phyloP scores from a whole-genome alignment of 768 basidiomycete genomes.

The Mycena sanguinolenta region DNA sequence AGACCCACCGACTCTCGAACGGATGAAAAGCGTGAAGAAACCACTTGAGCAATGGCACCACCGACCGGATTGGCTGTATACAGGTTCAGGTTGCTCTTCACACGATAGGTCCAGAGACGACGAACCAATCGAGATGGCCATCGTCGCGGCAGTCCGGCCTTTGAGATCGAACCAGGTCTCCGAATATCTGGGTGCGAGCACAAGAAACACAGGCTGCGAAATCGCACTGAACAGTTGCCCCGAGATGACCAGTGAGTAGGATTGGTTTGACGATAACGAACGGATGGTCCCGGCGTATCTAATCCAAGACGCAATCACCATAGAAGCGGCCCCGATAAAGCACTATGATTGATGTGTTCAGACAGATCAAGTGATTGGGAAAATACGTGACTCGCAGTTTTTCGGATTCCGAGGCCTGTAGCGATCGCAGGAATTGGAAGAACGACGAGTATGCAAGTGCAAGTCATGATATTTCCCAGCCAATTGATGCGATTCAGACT shows the following conservation, averaged over 20 bases:
- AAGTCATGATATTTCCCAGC: conserved; percentile 77
- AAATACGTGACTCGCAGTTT: conserved; percentile 52
- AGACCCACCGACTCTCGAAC: conserved; percentile 69
- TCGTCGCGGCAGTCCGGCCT: conserved; percentile 82
- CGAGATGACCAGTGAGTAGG: conserved; percentile 76
- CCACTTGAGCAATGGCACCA: conserved; percentile 76
- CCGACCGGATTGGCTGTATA: conserved; percentile 78
- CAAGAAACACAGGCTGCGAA: conserved; percentile 79
- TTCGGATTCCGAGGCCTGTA: conserved; percentile 69
- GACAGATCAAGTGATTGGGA: not conserved
- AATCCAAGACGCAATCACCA: conserved; percentile 81
- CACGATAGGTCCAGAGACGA: not conserved
- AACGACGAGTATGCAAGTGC: conserved; percentile 73
- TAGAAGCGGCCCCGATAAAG: conserved; percentile 64
- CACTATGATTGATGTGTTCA: conserved; percentile 56
- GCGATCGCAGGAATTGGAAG: conserved; percentile 70
- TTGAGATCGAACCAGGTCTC: conserved; percentile 86
- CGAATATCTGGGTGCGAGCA: conserved; percentile 84
- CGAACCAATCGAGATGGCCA: conserved; percentile 63
- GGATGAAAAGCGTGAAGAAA: conserved; percentile 71
- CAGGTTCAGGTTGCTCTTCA: conserved; percentile 13
- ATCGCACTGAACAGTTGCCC: conserved; percentile 75
- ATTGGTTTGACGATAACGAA: conserved; percentile 61
- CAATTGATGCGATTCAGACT: conserved; percentile 81
- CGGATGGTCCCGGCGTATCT: conserved; percentile 76